A percentile compares a stretch with the other conserved stretches of the same genome.
Conservation (phyloP, 768 basidiomycete genomes). For the Psilocybe sp. region DNA sequence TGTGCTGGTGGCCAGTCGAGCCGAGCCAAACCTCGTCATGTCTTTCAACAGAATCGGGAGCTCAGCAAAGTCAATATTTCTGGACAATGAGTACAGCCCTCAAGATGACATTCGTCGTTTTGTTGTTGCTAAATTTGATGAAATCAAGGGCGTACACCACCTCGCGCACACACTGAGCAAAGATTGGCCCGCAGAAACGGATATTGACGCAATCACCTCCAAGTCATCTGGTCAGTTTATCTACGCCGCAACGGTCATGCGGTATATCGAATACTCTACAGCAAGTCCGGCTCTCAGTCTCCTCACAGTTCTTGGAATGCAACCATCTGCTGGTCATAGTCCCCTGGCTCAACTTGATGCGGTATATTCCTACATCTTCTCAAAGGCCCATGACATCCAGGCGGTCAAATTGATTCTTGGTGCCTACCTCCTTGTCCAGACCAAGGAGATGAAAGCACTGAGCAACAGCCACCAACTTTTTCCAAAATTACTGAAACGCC, state of each 20-base stretch:
- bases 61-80: background rate
- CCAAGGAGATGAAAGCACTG: no score
- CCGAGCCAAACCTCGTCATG: constrained; percentile 12
- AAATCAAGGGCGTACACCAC: constrained; percentile 2
- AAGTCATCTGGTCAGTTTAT: constrained; percentile 20
- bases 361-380: no score
- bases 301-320: background rate
- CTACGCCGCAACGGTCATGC: constrained; percentile 17
- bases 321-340: background rate
- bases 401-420: no score
- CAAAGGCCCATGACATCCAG: no score
- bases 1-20: constrained; percentile 16
- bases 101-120: constrained; percentile 7
- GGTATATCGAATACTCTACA: constrained; percentile 5
- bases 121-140: constrained; percentile 1
- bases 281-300: background rate
- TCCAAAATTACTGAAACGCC: no score
- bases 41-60: background rate
- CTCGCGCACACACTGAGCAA: background rate
- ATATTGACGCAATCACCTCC: constrained; percentile 2
- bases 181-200: constrained; percentile 6
- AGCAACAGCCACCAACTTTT: no score
- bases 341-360: no score
- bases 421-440: no score
- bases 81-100: constrained; percentile 3